A percentile compares a stretch with the other conserved stretches of the same genome.
These are phyloP conservation scores for Inosperma sp. DNA, from an alignment of 768 basidiomycete species.

Conservation along the genomic window DNA sequence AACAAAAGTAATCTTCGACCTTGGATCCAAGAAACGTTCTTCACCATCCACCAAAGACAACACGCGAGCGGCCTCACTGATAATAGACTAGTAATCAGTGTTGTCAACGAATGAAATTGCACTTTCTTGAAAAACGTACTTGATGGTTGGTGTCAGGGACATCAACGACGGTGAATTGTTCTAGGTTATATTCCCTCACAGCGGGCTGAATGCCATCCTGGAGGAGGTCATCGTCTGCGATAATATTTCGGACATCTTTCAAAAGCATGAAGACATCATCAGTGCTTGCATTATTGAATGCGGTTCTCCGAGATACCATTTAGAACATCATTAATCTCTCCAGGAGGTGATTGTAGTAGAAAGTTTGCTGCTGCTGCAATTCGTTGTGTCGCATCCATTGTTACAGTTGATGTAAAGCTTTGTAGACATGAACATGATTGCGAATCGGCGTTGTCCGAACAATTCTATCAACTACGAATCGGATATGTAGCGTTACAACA, in stretches of 20 bases:
- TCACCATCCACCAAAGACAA: conserved; percentile 38
- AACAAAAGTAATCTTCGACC: conserved; percentile 68
- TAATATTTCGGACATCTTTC: conserved; percentile 84
- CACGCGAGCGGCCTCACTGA: conserved; percentile 67
- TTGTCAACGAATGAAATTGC: conserved; percentile 13
- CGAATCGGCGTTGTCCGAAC: too few species aligned
- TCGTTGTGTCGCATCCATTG: conserved; percentile 60
- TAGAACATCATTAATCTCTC: conserved; percentile 95
- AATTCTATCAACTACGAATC: too few species aligned
- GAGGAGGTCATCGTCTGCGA: conserved; percentile 81
- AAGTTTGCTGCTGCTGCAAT: conserved; percentile 72
- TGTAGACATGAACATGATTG: too few species aligned
- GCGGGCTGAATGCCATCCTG: conserved; percentile 75
- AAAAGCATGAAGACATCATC: conserved; percentile 10
- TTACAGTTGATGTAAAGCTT: too few species aligned
- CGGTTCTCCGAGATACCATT: conserved; percentile 63
- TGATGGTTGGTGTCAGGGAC: conserved; percentile 74
- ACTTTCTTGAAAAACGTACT: conserved; percentile 39
- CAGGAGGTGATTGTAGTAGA: conserved; percentile 87
- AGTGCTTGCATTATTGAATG: conserved; percentile 5
- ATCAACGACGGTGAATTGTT: conserved; percentile 83
- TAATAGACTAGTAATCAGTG: conserved; percentile 57
- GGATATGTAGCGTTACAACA: too few species aligned
- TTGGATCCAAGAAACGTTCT: conserved; percentile 80
- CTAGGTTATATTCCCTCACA: conserved; percentile 78